Conservation (phyloP, 768 basidiomycete species). For the Leccinum subtestaceum region DNA sequence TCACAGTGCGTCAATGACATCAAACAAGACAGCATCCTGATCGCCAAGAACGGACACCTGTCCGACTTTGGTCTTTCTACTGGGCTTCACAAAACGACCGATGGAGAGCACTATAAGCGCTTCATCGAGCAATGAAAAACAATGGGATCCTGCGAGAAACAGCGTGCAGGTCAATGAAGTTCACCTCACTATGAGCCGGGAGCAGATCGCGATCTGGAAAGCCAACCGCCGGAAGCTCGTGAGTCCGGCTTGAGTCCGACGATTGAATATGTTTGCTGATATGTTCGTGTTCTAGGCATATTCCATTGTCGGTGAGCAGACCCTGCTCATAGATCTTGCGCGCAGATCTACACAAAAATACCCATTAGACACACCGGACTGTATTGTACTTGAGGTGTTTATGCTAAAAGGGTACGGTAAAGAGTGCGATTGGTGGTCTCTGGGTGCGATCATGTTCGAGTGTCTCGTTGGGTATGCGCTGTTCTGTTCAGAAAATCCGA, state of each 20-base stretch:
- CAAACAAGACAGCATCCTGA: constrained; percentile 98
- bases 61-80: constrained; percentile 99
- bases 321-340: neutral
- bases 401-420: constrained; percentile 96
- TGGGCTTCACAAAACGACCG: constrained; percentile 94
- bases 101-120: constrained; percentile 90
- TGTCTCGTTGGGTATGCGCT: constrained; percentile 97
- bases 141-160: constrained; percentile 69
- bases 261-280: constrained; percentile 1
- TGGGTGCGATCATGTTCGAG: constrained; percentile 99
- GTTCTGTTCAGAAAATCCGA: constrained; percentile 93
- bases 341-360: constrained; percentile 7
- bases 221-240: constrained; percentile 95
- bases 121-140: constrained; percentile 74
- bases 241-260: constrained; percentile 12
- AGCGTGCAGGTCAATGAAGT: constrained; percentile 98
- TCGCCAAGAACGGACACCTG: constrained; percentile 93
- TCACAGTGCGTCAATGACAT: constrained; percentile 67
- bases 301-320: constrained; percentile 66
- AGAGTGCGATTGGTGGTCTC: constrained; percentile 99
- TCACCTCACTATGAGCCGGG: constrained; percentile 94
- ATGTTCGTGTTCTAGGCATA: constrained; percentile 61
- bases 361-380: constrained; percentile 34
- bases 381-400: constrained; percentile 98
- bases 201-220: constrained; percentile 98